Evolutionary conservation across 2,329 filamentous ascomycete species (phyloP).

Genomic region (Pseudogymnoascus sp.): DNA sequence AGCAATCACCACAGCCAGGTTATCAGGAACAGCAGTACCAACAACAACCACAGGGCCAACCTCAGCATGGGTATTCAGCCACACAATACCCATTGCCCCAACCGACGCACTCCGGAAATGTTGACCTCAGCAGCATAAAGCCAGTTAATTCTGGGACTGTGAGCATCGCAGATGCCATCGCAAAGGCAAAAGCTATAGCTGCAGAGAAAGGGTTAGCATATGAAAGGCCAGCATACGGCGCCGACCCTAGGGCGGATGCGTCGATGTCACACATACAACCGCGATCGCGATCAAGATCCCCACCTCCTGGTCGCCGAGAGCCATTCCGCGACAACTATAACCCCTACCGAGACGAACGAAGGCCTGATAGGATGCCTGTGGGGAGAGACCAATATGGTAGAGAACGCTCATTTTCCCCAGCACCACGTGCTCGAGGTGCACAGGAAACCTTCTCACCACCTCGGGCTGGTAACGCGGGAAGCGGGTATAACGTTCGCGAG

Average conservation of each 20-base stretch:
- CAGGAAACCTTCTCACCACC: conserved; percentile 55
- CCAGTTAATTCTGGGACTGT: conserved; percentile 75
- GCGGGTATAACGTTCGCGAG: conserved; percentile 40
- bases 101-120: conserved; percentile 65
- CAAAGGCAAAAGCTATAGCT: conserved; percentile 75
- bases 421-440: conserved; percentile 45
- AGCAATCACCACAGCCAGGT: conserved; percentile 33
- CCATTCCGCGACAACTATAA: conserved; percentile 69
- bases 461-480: conserved; percentile 36
- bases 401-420: conserved; percentile 68
- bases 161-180: conserved; percentile 76
- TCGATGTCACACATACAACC: conserved; percentile 48
- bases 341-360: conserved; percentile 79
- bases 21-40: conserved; percentile 22
- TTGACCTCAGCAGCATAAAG: conserved; percentile 74
- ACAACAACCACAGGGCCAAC: conserved; percentile 35
- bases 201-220: conserved; percentile 69
- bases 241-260: conserved; percentile 18
- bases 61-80: conserved; percentile 35
- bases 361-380: conserved; percentile 52
- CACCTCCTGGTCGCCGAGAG: conserved; percentile 60
- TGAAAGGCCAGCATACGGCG: conserved; percentile 43
- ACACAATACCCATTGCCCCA: conserved; percentile 34
- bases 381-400: conserved; percentile 52
- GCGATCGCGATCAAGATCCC: conserved; percentile 64